Evolutionary conservation across 371 early-diverging fungal genomes (phyloP).

Genomic region (Parasitella parasitica): DNA sequence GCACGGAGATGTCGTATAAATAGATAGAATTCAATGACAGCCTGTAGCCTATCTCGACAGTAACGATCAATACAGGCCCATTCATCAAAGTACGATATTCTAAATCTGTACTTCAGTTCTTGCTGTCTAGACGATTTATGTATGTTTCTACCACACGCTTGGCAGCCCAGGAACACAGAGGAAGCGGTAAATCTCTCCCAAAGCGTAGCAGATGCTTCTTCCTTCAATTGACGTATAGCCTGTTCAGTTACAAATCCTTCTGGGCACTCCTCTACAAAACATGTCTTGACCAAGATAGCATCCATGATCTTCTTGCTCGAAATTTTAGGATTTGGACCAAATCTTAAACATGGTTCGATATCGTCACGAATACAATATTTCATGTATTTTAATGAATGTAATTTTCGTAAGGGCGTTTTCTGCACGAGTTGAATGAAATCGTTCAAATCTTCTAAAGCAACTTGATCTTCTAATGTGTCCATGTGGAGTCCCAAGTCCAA

Average conservation of each 20-base stretch:
- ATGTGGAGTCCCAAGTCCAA: constrained; percentile 2
- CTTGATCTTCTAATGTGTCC: constrained; percentile 47
- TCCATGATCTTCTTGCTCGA: constrained; percentile 68
- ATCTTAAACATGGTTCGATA: constrained; percentile 72
- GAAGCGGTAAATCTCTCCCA: constrained; percentile 57
- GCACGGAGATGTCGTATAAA: constrained; percentile 73
- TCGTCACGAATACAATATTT: constrained; percentile 72
- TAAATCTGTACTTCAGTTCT: constrained; percentile 70
- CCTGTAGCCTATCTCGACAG: constrained; percentile 76
- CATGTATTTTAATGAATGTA: constrained; percentile 74
- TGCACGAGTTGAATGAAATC: constrained; percentile 67
- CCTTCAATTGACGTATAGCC: constrained; percentile 19
- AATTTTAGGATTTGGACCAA: constrained; percentile 67
- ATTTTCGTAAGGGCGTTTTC: constrained; percentile 59
- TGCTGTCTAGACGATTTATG: constrained; percentile 19
- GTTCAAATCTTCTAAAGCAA: constrained; percentile 70
- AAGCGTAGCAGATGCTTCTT: constrained; percentile 32
- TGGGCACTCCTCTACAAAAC: constrained; percentile 67
- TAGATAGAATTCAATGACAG: constrained; percentile 77
- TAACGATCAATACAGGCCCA: constrained; percentile 76
- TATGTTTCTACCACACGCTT: constrained; percentile 40
- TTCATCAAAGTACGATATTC: constrained; percentile 66
- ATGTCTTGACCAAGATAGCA: constrained; percentile 64
- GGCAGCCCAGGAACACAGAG: constrained; percentile 39
- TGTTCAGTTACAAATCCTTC: constrained; percentile 33